Evolutionary conservation across 73 alveolate genomes (phyloP), one percentile per base, ranked within the genome.

Genomic region (Paramecium caudatum): DNA sequence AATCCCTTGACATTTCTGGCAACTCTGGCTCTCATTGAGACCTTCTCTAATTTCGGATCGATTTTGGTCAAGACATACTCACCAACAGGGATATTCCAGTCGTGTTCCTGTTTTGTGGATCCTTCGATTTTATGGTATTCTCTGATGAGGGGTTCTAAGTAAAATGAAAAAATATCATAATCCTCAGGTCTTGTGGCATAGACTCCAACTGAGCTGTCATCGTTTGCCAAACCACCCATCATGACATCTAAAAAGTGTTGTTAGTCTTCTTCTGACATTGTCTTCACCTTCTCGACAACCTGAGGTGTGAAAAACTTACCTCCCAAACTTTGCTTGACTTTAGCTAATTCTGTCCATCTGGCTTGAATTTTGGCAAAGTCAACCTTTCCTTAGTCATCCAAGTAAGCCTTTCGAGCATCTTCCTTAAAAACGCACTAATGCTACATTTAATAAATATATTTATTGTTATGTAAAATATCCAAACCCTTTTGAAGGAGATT

Each of bases 131-230:
- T 55, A 8, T 55, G 80, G 7, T 55, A 55, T 55, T 55, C 80
- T 55, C 80, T 55, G 9, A 55, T 55, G 9, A 55, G 7, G 23
- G 80, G 80, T 23, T 55, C 80, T 55, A 55, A 55, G 17, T 55
- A 55, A 23, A 55, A 55, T 10, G 80, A 55, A 55, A 55, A 55
- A 10, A 55, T 43, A 55, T 55, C 80, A 5, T 55, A 55, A 55
- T 55, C 80, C n/a, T 55, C 80, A 19, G 80, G 80, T 55, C 80
- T 55, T 27, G 80, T 55, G 7, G 80, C 80, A 55, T 55, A 55
- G 2, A 55, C 80, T 55, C 80, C 80, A 55, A 55, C 80, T 12
- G 80, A 55, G 80, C 80, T 55, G 7, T 55, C 80, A 55, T 55
- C 46, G 30, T 55, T 55, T 4, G 80, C 23, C 30, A 55, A 55